Percentiles rank a stretch among this genome's conserved stretches.
These are phyloP conservation scores for Boletus tomentosulus DNA, from an alignment of 768 basidiomycete genomes.

Conservation along the genomic window DNA sequence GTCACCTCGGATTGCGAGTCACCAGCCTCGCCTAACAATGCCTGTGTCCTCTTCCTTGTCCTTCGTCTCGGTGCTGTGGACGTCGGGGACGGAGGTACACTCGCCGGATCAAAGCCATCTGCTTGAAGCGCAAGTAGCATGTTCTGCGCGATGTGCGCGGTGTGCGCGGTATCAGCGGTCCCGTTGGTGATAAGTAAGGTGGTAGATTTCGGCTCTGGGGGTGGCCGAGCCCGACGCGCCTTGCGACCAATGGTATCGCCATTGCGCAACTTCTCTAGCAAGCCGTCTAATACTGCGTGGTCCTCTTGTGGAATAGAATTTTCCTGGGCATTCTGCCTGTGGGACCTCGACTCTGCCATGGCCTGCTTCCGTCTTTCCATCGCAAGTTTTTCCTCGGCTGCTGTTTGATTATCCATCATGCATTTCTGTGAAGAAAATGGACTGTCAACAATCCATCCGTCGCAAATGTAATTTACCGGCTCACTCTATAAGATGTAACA, in stretches of 20 bases:
- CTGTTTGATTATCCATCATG: conserved; percentile 70
- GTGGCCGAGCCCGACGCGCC: conserved; percentile 45
- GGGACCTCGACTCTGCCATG: conserved; percentile 58
- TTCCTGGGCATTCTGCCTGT: conserved; percentile 47
- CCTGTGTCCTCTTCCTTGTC: conserved; percentile 28
- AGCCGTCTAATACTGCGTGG: conserved; percentile 55
- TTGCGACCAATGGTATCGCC: conserved; percentile 63
- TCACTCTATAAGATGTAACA: conserved; percentile 84
- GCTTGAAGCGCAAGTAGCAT: conserved; percentile 75
- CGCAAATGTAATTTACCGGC: conserved; percentile 9
- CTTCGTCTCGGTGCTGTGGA: conserved; percentile 29
- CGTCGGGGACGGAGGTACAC: conserved; percentile 48
- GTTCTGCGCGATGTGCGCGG: conserved; percentile 59
- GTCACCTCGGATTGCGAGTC: conserved; percentile 26
- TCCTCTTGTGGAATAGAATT: conserved; percentile 49
- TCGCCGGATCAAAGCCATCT: conserved; percentile 51
- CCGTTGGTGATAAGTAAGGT: conserved; percentile 18
- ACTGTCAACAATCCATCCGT: conserved; percentile 1
- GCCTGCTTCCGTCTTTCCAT: conserved; percentile 66
- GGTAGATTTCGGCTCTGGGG: conserved; percentile 29
- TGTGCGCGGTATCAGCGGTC: conserved; percentile 34
- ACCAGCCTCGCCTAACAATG: conserved; percentile 35
- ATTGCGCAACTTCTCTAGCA: conserved; percentile 67
- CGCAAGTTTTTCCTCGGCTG: conserved; percentile 66
- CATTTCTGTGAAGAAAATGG: conserved; percentile 62